phyloP scores from a whole-genome alignment of 1,284 basidiomycete species.

The Trametes hirsuta region DNA sequence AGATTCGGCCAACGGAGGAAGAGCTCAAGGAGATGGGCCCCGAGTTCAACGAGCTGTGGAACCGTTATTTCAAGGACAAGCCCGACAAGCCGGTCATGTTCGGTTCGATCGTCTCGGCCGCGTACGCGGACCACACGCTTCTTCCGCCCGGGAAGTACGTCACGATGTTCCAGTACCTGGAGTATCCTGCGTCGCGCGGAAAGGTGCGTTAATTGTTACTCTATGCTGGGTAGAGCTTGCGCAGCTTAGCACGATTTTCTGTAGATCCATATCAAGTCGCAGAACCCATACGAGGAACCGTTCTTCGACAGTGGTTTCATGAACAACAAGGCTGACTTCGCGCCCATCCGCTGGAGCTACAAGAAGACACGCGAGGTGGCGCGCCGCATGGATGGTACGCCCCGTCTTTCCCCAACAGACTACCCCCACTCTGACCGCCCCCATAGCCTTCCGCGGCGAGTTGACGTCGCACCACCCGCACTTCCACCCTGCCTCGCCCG shows the following conservation, averaged over 20 bases:
- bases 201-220: constrained; percentile 44
- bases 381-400: constrained; percentile 67
- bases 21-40: constrained; percentile 77
- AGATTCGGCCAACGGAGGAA: constrained; percentile 69
- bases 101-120: constrained; percentile 66
- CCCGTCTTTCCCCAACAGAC: too few species aligned
- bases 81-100: constrained; percentile 80
- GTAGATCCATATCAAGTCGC: constrained; percentile 64
- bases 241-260: neutral
- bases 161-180: constrained; percentile 76
- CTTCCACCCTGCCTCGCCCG: constrained; percentile 71
- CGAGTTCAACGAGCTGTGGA: constrained; percentile 71
- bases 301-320: constrained; percentile 75
- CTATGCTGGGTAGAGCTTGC: too few species aligned
- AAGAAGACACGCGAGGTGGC: constrained; percentile 75
- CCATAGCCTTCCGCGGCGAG: constrained; percentile 65
- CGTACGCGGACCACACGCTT: constrained; percentile 70
- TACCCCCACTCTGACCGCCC: neutral
- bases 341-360: constrained; percentile 77
- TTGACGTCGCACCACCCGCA: constrained; percentile 73
- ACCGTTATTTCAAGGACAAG: constrained; percentile 74
- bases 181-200: constrained; percentile 70
- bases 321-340: constrained; percentile 77
- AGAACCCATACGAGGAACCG: constrained; percentile 65
- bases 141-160: constrained; percentile 74